Base-by-base conservation (phyloP, 768 basidiomycete species). In the Boletus reticuloceps region DNA sequence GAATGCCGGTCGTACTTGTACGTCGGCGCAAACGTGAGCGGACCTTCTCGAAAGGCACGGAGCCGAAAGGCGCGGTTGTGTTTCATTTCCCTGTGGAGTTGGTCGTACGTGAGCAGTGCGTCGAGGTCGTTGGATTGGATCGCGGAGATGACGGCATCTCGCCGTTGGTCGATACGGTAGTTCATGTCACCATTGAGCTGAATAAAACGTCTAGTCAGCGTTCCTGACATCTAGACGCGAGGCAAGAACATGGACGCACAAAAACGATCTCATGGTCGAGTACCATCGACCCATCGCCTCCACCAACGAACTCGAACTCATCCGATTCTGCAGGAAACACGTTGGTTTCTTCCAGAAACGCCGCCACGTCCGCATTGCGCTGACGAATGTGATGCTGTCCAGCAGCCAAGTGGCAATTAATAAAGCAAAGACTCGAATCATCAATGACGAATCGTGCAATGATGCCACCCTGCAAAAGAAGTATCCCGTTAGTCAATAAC, bases 321-420 rank as follows among this genome's bases (percentile, higher is more conserved):
- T 82, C 80, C 11, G 77, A 72, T 0, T 79, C 77, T 6, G 66
- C 59, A 16, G 81, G 75, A 51, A 95, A 87, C 4, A 94, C 77
- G 1, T 80, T 69, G 50, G 85, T 85, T 57, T 90, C 88, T 63
- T 98, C 96, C 55, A 98, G 72, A 55, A 98, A 89, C 1, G 85
- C 88, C 7, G 89, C 86, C 12, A 94, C 76, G 70, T 99, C 96
- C 4, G 87, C 84, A 62, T 97, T 97, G 17, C 96, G 81, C 57
- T 89, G 79, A 2, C 89, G 81, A 17, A 89, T 81, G 47, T 89
- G 88, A 53, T 82, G 81, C 64, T 98, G 95, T 2, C 96, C 96
- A 7, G 93, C 92, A n/a, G 95, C 96, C 55, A 99, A 81, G 77
- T 99, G 96, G 60, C 91, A 94, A 72, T 99, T 99, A 74, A 98